Base-by-base conservation (phyloP, 768 basidiomycete genomes). In the Termitomyces sp. region DNA sequence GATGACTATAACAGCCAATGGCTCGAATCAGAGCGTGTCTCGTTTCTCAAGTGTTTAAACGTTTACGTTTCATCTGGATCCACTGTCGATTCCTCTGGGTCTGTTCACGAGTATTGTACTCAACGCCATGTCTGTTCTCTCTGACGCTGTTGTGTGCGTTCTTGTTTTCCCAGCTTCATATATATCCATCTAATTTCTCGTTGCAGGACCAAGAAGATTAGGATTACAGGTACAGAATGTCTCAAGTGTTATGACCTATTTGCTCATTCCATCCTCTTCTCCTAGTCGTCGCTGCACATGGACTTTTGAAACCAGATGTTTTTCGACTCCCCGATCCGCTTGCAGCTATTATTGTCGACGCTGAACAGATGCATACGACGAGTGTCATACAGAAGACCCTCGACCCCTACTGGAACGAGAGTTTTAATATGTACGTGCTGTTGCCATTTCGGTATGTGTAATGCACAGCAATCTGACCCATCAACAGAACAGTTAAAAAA, bases 301-400 rank as follows among this genome's bases (percentile, higher is more conserved):
- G 90, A 14, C 76, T 96, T n/a, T 89, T 89, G 49, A 96, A 96
- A 77, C 90, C 94, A 56, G 94, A 96, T 77, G 93, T 95, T 55
- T 95, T 96, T 71, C 86, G 95, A 54, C 87, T 98, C 5, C 96
- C 96, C 3, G 95, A 98, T 74, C 96, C 96, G 5, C 98, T 98
- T 71, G 96, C 96, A 6, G 94, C 98, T 67, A 89, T 99, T 72
- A 98, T 95, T 20, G 95, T 98, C 44, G 97, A 99, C 65, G n/a
- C n/a, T n/a, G n/a, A n/a, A n/a, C n/a, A n/a, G n/a, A n/a, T n/a
- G n/a, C n/a, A n/a, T n/a, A n/a, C 96, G 0, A 98, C 95, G 16
- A 92, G 90, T 55, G 96, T 96, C 30, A 97, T 98, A 69, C 98
- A 93, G 80, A 95, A 93, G 76, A 93, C 93, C 0, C 73, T 95